Evolutionary conservation across 1,284 basidiomycete species (phyloP).

Genomic region (Leccinum variabile): DNA sequence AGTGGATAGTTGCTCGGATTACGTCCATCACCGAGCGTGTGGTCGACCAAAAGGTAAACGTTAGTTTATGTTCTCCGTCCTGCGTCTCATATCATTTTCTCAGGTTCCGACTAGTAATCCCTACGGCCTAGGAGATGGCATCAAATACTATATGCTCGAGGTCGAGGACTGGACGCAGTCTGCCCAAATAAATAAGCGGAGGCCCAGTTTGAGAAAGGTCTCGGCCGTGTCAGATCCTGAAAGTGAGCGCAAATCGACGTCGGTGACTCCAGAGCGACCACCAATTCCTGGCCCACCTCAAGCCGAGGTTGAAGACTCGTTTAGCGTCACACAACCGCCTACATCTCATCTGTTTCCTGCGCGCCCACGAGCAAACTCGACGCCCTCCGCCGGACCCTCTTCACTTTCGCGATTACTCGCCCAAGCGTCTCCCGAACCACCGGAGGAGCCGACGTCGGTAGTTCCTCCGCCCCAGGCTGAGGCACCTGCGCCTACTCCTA

Average conservation of each 20-base stretch:
- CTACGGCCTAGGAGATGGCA: conserved; percentile 83
- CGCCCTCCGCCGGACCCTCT: conserved; percentile 66
- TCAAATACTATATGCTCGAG: conserved; percentile 91
- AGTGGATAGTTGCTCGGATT: conserved; percentile 95
- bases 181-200: conserved; percentile 57
- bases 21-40: conserved; percentile 85
- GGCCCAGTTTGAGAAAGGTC: conserved; percentile 52
- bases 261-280: conserved; percentile 36
- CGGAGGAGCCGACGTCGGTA: conserved; percentile 31
- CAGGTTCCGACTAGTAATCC: conserved; percentile 74
- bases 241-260: conserved; percentile 36
- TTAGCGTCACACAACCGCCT: conserved; percentile 58
- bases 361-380: conserved; percentile 64
- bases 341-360: conserved; percentile 63
- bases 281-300: conserved; percentile 53
- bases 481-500: conserved; percentile 6
- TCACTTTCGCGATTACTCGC: conserved; percentile 74
- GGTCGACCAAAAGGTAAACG: conserved; percentile 72
- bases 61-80: neutral
- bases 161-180: conserved; percentile 91
- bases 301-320: conserved; percentile 66
- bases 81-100: conserved; percentile 11
- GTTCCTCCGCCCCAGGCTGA: conserved; percentile 28
- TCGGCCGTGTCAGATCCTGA: conserved; percentile 41
- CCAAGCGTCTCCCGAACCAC: conserved; percentile 54